Evolutionary conservation across 23 red algal species (phyloP), one percentile per base, ranked within the genome.

Genomic region (Gracilaria gracilis): DNA sequence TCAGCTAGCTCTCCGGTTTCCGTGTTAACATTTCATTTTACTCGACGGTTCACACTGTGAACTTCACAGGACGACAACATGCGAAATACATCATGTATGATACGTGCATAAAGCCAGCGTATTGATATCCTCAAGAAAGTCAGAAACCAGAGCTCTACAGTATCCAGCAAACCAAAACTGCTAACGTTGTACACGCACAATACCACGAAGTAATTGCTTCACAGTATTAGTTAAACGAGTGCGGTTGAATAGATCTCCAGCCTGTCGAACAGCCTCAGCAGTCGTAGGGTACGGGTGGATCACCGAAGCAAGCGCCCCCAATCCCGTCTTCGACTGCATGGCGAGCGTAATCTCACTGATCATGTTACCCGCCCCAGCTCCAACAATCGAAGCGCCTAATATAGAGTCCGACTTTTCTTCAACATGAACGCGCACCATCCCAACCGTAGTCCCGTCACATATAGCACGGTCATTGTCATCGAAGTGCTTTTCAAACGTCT

Each of bases 231-330:
- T 87, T 73, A 95, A 79, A n/a, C 83, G 67, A 46, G 78, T 91
- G 33, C 82, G 78, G 67, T 91, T 95, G 62, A 88, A 95, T 36
- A 86, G 40, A 85, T 95, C 94, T 36, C 94, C 94, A 48, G 85
- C 62, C 46, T 64, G 75, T 20, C 77, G 77, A 67, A 95, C 62
- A 27, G 78, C 69, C 81, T 95, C 94, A 31, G 86, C 94, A 25
- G 79, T 87, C 28, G 94, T 95, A 35, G 94, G 94, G 35, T 95
- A 95, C 33, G 94, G 94, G 58, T 95, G 94, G 36, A 95, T 95
- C 48, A 95, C 94, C 14, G 67, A 47, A 16, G 94, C 94, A 23
- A 95, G 82, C 3, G 85, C 67, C 21, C 94, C 94, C 36, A 95
- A 64, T 39, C 94, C 94, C n/a, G 82, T 92, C 51, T 66, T 61